Evolutionary conservation across 2,329 filamentous ascomycete genomes (phyloP), one percentile per base, ranked within the genome.

Genomic region (Trichoderma sp.): DNA sequence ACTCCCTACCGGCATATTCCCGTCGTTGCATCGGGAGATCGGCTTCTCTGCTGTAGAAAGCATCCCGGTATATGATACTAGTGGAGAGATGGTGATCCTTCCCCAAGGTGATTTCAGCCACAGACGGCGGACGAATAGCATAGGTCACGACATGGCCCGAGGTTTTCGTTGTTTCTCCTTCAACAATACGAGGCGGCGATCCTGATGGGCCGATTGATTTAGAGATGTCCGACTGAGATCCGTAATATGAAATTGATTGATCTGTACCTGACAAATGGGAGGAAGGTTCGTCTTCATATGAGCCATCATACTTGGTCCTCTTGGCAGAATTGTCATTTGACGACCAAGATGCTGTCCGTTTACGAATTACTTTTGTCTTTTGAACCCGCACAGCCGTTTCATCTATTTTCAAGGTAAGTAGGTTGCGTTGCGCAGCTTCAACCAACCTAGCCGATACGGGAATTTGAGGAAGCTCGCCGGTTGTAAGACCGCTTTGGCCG

Each of bases 1-100:
- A 97, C 74, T 96, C 92, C 73, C 89, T 89, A 4, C 95, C 95
- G 7, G 92, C 95, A 80, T 97, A 98, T 78, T 97, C 93, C 65
- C 93, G 86, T 37, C 85, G 80, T 65, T 90, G 87, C 49, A 90
- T 85, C 14, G 94, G 94, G 0, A 97, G 91, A 79, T 98, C 96
- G 61, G 84, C 85, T 70, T 96, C 93, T 32, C 92, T 85, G 73
- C 94, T 92, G 76, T 97, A 98, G 75, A 90, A 94, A 0, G 94
- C 90, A 76, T 94, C 90, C 77, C 94, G 92, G 72, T 97, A 96
- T 59, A 97, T 86, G 16, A 91, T 85, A 14, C 32, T 34, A 69
- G 90, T 84, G 0, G 91, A 91, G 10, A 89, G 52, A 16, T 70
- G 49, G 37, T 75, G 55, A 1, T 76, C 75, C 10, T 72, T 72